Base-by-base conservation (phyloP, 345 rosid genomes). In the Corchorus olitorius region DNA sequence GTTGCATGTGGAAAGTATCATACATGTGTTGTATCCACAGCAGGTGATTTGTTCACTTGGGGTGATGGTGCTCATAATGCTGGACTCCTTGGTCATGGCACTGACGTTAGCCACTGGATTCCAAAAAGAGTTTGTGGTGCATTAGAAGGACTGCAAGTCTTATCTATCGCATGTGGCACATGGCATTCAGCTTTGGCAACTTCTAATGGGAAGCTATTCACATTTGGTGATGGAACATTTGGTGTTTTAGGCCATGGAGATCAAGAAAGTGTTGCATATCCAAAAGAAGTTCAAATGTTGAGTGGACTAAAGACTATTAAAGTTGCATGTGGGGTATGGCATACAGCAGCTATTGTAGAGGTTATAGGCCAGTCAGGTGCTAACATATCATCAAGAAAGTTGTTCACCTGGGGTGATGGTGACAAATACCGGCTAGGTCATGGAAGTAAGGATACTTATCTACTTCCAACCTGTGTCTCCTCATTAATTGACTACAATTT, bases 341-440 rank as follows among this genome's bases (percentile, higher is more conserved):
- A 96, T 75, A 93, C 98, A 2, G 97, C 93, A 49, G 97, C 99
- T 35, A 93, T 96, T 37, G 97, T 96, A n/a, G 97, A 96, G 80
- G 92, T 92, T 39, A 84, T 81, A 80, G 77, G 79, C 62, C 99
- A 92, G 39, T 33, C 88, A 1, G 92, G 98, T 63, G 50, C 83
- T 22, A 88, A 65, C 72, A 41, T 77, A 53, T 79, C 89, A 39
- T 88, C 97, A 0, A 87, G 87, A 76, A 96, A 96, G 81, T 81
- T 96, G 83, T 96, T 96, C 82, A 91, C 97, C 15, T 96, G 99
- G 99, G 99, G 99, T 19, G 98, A 92, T 78, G 99, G 99, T 45
- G 97, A 92, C 62, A 89, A 92, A 82, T 58, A 92, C 66, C 92
- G 97, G 61, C 77, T 96, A 79, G 99, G 99, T 2, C 99, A 96